phyloP scores from a whole-genome alignment of 2,329 filamentous ascomycete species.

The Talaromyces islandicus region DNA sequence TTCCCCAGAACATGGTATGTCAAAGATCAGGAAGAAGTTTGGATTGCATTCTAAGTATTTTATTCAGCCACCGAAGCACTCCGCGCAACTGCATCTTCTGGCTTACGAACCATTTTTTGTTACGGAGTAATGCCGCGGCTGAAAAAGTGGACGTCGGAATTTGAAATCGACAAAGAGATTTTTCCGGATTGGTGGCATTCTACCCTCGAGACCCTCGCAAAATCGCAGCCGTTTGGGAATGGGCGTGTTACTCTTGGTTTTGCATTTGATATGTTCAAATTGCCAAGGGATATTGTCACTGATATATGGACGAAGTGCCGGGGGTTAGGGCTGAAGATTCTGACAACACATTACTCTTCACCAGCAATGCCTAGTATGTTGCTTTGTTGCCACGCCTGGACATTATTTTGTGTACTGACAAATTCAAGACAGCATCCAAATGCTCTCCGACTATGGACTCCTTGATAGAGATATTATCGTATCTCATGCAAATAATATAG shows the following conservation, averaged over 20 bases:
- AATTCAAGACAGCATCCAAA: neutral
- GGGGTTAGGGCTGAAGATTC: neutral
- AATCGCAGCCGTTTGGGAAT: neutral
- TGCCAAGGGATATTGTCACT: neutral
- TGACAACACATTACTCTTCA: slow-evolving; percentile 2
- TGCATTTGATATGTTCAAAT: slow-evolving; percentile 1
- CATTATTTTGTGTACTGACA: neutral
- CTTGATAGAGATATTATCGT: neutral
- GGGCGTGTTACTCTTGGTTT: neutral
- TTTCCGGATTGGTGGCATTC: neutral
- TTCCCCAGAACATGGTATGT: neutral
- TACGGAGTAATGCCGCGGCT: slow-evolving; percentile 1
- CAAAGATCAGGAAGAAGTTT: neutral
- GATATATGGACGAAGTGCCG: neutral
- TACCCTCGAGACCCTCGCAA: neutral
- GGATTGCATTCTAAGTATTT: neutral
- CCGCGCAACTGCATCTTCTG: slow-evolving; percentile 3
- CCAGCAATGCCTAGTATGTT: neutral
- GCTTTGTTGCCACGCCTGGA: neutral
- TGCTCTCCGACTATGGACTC: slow-evolving; percentile 4
- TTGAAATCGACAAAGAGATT: neutral
- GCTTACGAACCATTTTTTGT: slow-evolving; percentile 1
- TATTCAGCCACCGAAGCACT: neutral
- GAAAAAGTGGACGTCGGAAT: neutral
- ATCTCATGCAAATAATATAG: slow-evolving; percentile 4